Evolutionary conservation across 345 rosid genomes (phyloP).

Genomic region (Linum lewisii): DNA sequence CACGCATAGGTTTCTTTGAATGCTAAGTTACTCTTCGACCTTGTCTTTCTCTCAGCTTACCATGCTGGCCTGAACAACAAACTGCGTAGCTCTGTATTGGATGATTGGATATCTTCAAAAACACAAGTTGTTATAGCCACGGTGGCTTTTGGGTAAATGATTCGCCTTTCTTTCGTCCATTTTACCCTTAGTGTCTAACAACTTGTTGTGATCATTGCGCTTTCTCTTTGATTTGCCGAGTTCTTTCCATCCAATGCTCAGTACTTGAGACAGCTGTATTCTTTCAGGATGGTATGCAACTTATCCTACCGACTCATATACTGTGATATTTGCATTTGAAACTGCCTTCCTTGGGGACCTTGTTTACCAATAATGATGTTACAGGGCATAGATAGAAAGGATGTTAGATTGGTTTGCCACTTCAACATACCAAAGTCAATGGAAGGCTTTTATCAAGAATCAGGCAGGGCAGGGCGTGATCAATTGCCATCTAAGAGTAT

Average conservation of each 20-base stretch:
- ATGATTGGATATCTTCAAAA: conserved; percentile 86
- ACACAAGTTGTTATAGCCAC: conserved; percentile 95
- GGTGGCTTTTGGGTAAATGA: conserved; percentile 88
- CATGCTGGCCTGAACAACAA: conserved; percentile 88
- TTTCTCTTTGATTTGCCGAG: conserved; percentile 36
- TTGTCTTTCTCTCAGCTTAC: conserved; percentile 50
- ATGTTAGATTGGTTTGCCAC: conserved; percentile 91
- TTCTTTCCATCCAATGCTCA: conserved; percentile 24
- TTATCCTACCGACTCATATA: neutral
- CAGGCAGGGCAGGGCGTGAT: conserved; percentile 98
- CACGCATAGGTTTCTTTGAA: neutral
- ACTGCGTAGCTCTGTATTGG: conserved; percentile 69
- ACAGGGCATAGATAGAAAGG: conserved; percentile 93
- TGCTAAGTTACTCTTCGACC: conserved; percentile 4
- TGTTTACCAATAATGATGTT: conserved; percentile 13
- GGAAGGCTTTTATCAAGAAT: conserved; percentile 98
- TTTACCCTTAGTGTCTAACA: conserved; percentile 9
- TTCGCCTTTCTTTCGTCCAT: conserved; percentile 9
- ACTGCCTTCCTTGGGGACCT: neutral
- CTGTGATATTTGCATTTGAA: neutral
- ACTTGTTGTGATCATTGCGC: conserved; percentile 21
- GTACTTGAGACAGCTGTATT: conserved; percentile 32
- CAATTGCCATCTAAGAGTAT: conserved; percentile 74
- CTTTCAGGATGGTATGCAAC: conserved; percentile 81
- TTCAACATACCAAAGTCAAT: conserved; percentile 88